Evolutionary conservation across 2,329 filamentous ascomycete genomes (phyloP).

Genomic region (Pseudocercospora crystallina): DNA sequence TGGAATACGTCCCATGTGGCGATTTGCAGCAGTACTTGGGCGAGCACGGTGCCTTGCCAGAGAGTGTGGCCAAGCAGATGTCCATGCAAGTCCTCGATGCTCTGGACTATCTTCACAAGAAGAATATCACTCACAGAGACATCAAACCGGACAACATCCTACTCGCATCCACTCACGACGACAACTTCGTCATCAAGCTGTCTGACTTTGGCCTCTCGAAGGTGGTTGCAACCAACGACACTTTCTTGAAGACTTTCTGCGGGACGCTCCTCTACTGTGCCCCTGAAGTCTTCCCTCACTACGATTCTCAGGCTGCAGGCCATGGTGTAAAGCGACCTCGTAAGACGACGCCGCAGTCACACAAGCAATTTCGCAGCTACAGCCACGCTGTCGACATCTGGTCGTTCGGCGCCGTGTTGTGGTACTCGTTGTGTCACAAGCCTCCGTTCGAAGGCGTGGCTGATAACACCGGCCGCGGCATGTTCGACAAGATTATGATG

Average conservation of each 20-base stretch:
- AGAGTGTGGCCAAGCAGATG: conserved; percentile 69
- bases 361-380: conserved; percentile 63
- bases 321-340: conserved; percentile 59
- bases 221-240: conserved; percentile 77
- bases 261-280: conserved; percentile 95
- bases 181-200: conserved; percentile 72
- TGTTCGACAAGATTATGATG: conserved; percentile 85
- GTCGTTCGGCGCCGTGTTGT: conserved; percentile 91
- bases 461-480: conserved; percentile 73
- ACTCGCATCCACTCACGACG: conserved; percentile 67
- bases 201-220: conserved; percentile 98
- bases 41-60: conserved; percentile 62
- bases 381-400: conserved; percentile 92
- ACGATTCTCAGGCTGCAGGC: conserved; percentile 62
- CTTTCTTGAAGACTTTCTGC: conserved; percentile 93
- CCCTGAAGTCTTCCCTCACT: conserved; percentile 90
- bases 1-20: conserved; percentile 84
- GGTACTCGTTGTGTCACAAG: conserved; percentile 74
- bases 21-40: conserved; percentile 76
- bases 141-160: conserved; percentile 98
- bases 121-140: conserved; percentile 94
- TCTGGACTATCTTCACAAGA: conserved; percentile 79
- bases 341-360: conserved; percentile 42
- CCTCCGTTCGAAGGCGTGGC: conserved; percentile 79
- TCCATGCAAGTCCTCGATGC: conserved; percentile 76